Percentiles rank a stretch among this genome's conserved stretches.
Evolutionary conservation across 163 green algal genomes (phyloP).

Genomic region (Botryococcus braunii): DNA sequence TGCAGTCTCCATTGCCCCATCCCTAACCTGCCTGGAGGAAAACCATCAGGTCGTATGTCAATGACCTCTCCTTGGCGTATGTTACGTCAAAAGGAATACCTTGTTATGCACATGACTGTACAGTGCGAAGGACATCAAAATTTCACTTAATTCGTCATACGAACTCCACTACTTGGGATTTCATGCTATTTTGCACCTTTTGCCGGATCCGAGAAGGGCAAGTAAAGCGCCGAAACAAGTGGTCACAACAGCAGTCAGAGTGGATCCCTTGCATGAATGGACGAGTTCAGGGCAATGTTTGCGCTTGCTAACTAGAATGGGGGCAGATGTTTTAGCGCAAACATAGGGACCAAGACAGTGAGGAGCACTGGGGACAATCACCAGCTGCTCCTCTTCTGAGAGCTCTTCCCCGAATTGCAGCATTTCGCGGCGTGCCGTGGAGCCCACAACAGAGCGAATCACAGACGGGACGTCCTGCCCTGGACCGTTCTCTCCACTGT

Average conservation of each 20-base stretch:
- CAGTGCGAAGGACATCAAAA: too few species aligned
- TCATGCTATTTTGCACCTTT: too few species aligned
- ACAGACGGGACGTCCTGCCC: not conserved
- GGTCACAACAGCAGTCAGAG: not conserved
- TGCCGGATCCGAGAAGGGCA: not conserved
- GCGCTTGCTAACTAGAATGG: not conserved
- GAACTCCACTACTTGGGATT: too few species aligned
- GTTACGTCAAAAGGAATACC: too few species aligned
- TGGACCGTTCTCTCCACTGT: not conserved
- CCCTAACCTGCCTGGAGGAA: too few species aligned
- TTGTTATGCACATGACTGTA: too few species aligned
- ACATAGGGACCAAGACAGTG: not conserved
- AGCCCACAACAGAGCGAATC: too few species aligned
- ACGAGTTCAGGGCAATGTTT: not conserved
- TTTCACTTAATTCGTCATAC: too few species aligned
- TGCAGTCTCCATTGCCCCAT: too few species aligned
- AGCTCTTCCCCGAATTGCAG: constrained; percentile 42
- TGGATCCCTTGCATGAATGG: not conserved
- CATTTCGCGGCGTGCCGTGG: not conserved
- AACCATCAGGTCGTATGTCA: too few species aligned
- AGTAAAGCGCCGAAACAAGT: not conserved
- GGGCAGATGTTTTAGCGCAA: not conserved
- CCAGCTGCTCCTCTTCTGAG: constrained; percentile 56
- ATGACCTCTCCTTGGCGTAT: too few species aligned
- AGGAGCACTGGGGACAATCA: not conserved